Percentiles rank a stretch among this genome's conserved stretches.
phyloP scores from a whole-genome alignment of 2,329 filamentous ascomycete genomes.

The Aspergillus brasiliensis region DNA sequence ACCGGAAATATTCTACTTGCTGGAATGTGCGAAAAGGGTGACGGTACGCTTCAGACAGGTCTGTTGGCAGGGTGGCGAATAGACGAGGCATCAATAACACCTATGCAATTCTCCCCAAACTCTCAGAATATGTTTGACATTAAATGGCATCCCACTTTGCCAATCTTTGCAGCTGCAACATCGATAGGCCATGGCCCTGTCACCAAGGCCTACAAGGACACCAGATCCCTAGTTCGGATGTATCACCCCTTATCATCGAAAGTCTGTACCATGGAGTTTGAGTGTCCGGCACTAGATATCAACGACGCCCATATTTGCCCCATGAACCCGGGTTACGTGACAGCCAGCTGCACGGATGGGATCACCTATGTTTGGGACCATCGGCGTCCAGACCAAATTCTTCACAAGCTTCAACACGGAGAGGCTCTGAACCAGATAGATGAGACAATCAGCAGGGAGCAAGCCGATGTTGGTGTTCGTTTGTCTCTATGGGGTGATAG shows the following conservation, averaged over 20 bases:
- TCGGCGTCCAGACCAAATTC: constrained; percentile 47
- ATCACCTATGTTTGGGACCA: constrained; percentile 63
- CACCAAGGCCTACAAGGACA: constrained; percentile 39
- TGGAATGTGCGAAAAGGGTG: constrained; percentile 53
- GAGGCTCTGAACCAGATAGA: constrained; percentile 52
- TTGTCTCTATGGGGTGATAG: constrained; percentile 60
- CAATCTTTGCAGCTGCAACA: constrained; percentile 57
- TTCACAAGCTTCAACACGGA: constrained; percentile 57
- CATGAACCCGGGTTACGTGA: constrained; percentile 50
- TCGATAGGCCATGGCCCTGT: constrained; percentile 38
- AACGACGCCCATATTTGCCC: constrained; percentile 60
- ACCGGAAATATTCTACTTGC: constrained; percentile 53
- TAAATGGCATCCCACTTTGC: constrained; percentile 56
- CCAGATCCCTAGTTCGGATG: constrained; percentile 55
- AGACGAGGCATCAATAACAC: constrained; percentile 36
- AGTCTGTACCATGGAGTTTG: constrained; percentile 48
- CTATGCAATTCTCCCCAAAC: constrained; percentile 47
- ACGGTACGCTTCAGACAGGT: constrained; percentile 47
- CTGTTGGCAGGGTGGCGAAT: constrained; percentile 59
- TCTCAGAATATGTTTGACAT: constrained; percentile 61
- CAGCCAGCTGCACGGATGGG: constrained; percentile 63
- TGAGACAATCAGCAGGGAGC: constrained; percentile 45
- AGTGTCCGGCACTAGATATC: constrained; percentile 63
- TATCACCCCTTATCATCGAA: constrained; percentile 48
- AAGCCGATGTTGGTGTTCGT: constrained; percentile 60